Evolutionary conservation across 2,329 filamentous ascomycete genomes (phyloP).

Genomic region (Cercospora sesami): DNA sequence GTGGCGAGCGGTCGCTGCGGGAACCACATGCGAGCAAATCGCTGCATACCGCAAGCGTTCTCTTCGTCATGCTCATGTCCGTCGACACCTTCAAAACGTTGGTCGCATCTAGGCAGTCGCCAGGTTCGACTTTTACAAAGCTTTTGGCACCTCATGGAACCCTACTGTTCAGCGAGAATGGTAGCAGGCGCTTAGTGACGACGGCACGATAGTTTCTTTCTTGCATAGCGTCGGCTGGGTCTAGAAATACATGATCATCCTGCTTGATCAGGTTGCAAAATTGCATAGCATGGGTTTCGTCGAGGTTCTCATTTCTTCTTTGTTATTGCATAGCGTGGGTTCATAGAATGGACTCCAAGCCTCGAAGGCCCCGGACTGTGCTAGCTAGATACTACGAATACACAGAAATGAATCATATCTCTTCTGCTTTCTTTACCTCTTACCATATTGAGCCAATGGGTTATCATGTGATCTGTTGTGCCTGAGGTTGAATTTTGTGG

Average conservation of each 20-base stretch:
- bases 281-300: background rate
- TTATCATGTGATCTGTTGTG: background rate
- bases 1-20: slow-evolving; percentile 46
- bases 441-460: background rate
- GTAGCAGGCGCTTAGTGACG: background rate
- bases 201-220: background rate
- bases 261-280: background rate
- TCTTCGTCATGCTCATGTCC: slow-evolving; percentile 18
- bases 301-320: background rate
- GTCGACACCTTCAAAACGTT: slow-evolving; percentile 15
- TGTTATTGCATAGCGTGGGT: background rate
- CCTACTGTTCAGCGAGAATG: background rate
- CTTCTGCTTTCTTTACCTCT: background rate
- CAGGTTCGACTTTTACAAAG: background rate
- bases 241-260: background rate
- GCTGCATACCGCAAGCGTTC: slow-evolving; percentile 40
- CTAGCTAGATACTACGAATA: no score
- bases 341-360: background rate
- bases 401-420: background rate
- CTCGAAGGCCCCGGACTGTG: background rate
- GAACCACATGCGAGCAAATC: slow-evolving; percentile 43
- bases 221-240: background rate
- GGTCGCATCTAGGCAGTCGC: background rate
- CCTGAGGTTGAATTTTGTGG: background rate
- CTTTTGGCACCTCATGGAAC: background rate